Evolutionary conservation across 73 alveolate species (phyloP).

Genomic region (Paramecium tetraurelia): DNA sequence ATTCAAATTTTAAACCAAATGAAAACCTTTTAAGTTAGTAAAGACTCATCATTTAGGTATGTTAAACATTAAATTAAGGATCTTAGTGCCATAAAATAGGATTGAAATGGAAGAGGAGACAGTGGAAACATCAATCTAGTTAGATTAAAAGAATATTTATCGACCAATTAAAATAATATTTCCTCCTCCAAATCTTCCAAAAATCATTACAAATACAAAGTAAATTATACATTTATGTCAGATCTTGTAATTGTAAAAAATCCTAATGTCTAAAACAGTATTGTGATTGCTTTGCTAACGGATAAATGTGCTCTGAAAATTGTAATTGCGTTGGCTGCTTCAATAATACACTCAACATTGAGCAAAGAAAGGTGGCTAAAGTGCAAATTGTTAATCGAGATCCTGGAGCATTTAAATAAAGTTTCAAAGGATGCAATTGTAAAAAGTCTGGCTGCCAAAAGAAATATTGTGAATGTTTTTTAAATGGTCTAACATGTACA

Average conservation of each 20-base stretch:
- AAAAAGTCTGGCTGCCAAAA: slow-evolving; percentile 73
- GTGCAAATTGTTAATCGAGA: slow-evolving; percentile 71
- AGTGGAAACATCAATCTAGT: background rate
- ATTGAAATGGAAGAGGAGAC: slow-evolving; percentile 48
- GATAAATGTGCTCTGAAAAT: slow-evolving; percentile 73
- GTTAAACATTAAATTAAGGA: background rate
- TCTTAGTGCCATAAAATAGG: background rate
- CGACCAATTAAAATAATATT: slow-evolving; percentile 20
- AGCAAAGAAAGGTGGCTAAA: slow-evolving; percentile 63
- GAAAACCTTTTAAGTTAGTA: slow-evolving; percentile 3
- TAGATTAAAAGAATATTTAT: background rate
- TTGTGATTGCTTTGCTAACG: slow-evolving; percentile 89
- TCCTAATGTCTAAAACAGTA: slow-evolving; percentile 83
- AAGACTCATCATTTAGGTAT: slow-evolving; percentile 40
- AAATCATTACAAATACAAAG: background rate
- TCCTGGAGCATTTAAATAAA: slow-evolving; percentile 76
- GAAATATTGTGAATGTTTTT: slow-evolving; percentile 76
- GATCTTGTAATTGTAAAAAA: slow-evolving; percentile 78
- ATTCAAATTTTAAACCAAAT: slow-evolving; percentile 26
- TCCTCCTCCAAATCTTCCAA: slow-evolving; percentile 5
- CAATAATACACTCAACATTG: slow-evolving; percentile 72
- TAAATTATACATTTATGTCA: background rate
- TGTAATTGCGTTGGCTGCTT: slow-evolving; percentile 82
- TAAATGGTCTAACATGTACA: slow-evolving; percentile 13
- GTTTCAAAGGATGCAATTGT: slow-evolving; percentile 72